These are phyloP conservation scores for Fusarium torulosum DNA, from an alignment of 2,329 filamentous ascomycete species.

Conservation along the genomic window DNA sequence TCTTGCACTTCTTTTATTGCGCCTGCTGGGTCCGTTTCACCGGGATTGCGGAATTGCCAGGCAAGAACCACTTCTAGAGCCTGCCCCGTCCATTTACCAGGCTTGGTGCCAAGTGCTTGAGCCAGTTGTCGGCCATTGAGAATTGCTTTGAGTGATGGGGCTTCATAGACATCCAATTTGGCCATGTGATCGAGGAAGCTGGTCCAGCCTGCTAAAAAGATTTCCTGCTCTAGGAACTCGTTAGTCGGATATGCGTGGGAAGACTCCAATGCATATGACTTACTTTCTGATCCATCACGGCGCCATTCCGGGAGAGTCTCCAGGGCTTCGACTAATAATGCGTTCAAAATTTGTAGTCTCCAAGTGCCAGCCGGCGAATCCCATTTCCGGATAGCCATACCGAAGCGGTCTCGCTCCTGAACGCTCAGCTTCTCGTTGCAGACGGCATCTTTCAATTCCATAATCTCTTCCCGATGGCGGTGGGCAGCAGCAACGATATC, in stretches of 20 bases:
- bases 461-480: constrained; percentile 73
- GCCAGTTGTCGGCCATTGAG: constrained; percentile 82
- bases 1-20: constrained; percentile 71
- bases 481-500: constrained; percentile 75
- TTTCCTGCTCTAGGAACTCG: constrained; percentile 56
- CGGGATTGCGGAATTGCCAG: constrained; percentile 89
- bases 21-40: constrained; percentile 67
- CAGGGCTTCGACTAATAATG: constrained; percentile 73
- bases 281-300: constrained; percentile 51
- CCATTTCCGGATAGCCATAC: constrained; percentile 81
- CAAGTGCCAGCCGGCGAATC: constrained; percentile 73
- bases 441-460: constrained; percentile 68
- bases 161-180: constrained; percentile 68
- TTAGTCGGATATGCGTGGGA: constrained; percentile 13
- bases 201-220: constrained; percentile 65
- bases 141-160: constrained; percentile 69
- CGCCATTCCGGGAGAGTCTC: constrained; percentile 54
- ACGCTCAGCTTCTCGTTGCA: constrained; percentile 60
- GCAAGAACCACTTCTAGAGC: constrained; percentile 84
- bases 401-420: constrained; percentile 71
- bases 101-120: constrained; percentile 74
- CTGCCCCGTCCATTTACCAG: constrained; percentile 85
- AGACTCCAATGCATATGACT: constrained; percentile 49
- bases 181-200: constrained; percentile 67
- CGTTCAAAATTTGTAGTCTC: constrained; percentile 77